These are phyloP conservation scores for Telopea speciosissima DNA, from an alignment of 177 flowering plant species.

Conservation along the genomic window DNA sequence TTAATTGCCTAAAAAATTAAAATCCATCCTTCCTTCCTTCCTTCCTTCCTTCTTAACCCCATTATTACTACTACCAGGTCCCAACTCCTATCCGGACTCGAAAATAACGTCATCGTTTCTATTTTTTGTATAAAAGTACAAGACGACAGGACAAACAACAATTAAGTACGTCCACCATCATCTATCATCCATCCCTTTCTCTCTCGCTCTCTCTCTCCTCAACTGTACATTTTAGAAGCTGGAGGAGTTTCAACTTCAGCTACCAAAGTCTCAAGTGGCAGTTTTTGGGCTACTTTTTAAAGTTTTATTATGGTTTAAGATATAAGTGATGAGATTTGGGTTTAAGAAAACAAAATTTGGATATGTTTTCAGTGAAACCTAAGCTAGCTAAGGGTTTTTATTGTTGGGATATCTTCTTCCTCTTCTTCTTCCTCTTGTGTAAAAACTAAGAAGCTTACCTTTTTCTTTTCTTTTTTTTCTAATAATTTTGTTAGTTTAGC, in stretches of 20 bases:
- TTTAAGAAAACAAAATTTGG: conserved; percentile 15
- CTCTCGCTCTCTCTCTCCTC: conserved; percentile 7
- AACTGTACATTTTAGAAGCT: conserved; percentile 9
- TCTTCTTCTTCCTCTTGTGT: background rate
- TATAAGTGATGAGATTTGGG: background rate
- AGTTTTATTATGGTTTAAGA: too few relatives aligned
- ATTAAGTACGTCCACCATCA: background rate
- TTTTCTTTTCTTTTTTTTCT: background rate
- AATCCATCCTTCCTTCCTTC: too few relatives aligned
- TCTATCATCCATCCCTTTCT: background rate
- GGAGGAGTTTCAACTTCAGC: background rate
- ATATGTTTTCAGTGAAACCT: conserved; percentile 22
- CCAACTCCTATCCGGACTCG: too few relatives aligned
- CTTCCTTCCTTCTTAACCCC: too few relatives aligned
- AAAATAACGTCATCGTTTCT: conserved; percentile 6
- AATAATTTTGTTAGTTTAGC: too few relatives aligned
- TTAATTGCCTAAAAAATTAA: conserved; percentile 23
- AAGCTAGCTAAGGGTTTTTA: conserved; percentile 3
- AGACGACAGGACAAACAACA: background rate
- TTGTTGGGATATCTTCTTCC: too few relatives aligned
- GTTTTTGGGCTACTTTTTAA: conserved; percentile 1
- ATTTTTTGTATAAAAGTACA: too few relatives aligned
- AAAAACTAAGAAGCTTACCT: conserved; percentile 1
- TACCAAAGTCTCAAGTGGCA: conserved; percentile 7
- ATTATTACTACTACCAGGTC: background rate